Conservation (phyloP, 2,329 filamentous ascomycete species). For the Clarireedia hainanense region DNA sequence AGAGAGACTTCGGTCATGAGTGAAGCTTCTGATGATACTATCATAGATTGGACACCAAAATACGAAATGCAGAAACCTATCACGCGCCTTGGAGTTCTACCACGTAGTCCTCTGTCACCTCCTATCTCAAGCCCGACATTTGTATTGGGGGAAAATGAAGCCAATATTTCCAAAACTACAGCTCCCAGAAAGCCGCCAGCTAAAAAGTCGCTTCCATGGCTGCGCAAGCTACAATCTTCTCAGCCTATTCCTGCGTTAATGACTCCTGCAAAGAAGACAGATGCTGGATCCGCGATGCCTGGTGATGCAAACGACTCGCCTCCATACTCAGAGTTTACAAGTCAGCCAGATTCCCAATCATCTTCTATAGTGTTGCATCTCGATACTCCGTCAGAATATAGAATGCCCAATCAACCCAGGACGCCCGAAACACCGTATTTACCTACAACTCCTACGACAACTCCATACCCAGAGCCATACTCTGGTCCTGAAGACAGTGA, state of each 20-base stretch:
- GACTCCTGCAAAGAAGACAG: not conserved
- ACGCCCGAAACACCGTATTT: not conserved
- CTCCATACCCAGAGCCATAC: not conserved
- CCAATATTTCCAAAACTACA: not conserved
- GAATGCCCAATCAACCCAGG: not conserved
- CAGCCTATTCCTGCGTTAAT: not conserved
- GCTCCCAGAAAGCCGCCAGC: not conserved
- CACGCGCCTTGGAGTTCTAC: not conserved
- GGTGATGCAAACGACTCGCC: conserved; percentile 8
- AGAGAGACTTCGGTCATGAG: conserved; percentile 11
- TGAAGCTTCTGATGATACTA: conserved; percentile 17
- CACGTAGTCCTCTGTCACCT: not conserved
- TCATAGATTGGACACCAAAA: conserved; percentile 18
- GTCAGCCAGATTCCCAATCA: conserved; percentile 1
- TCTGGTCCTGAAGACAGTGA: not conserved
- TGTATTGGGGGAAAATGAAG: too few species aligned
- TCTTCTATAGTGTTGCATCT: conserved; percentile 10
- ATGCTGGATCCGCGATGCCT: not conserved
- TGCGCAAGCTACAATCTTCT: conserved; percentile 16
- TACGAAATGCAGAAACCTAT: conserved; percentile 10
- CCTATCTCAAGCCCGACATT: not conserved
- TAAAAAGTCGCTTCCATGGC: conserved; percentile 23
- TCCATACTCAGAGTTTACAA: conserved; percentile 3
- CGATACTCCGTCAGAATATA: conserved; percentile 6
- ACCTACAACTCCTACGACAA: not conserved